Evolutionary conservation across 2,329 filamentous ascomycete species (phyloP).

Genomic region (Xylaria polymorpha): DNA sequence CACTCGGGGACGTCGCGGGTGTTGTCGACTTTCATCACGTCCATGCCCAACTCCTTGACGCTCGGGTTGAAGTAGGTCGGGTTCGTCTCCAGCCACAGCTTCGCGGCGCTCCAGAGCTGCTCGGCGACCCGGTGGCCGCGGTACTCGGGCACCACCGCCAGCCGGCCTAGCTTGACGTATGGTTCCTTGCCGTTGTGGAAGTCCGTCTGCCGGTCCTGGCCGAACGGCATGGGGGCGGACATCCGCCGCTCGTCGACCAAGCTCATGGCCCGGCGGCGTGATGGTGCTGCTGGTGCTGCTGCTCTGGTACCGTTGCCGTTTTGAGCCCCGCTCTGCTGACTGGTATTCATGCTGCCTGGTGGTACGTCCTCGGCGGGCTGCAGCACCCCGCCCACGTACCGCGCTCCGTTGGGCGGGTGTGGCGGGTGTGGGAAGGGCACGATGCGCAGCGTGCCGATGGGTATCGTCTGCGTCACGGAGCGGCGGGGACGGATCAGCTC

Average conservation of each 20-base stretch:
- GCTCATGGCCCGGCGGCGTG: slow-evolving; percentile 22
- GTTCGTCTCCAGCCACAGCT: slow-evolving; percentile 75
- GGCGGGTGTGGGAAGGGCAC: slow-evolving; percentile 82
- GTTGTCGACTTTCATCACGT: slow-evolving; percentile 55
- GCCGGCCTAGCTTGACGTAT: slow-evolving; percentile 83
- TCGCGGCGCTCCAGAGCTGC: slow-evolving; percentile 73
- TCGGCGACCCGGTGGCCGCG: slow-evolving; percentile 73
- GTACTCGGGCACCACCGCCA: slow-evolving; percentile 76
- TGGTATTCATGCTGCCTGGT: neutral
- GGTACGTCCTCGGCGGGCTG: slow-evolving; percentile 36
- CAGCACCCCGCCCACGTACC: slow-evolving; percentile 60
- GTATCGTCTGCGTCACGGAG: slow-evolving; percentile 59
- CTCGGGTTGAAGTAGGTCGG: slow-evolving; percentile 65
- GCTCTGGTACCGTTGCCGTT: neutral
- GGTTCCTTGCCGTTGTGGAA: slow-evolving; percentile 73
- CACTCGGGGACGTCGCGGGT: slow-evolving; percentile 66
- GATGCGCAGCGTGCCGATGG: slow-evolving; percentile 81
- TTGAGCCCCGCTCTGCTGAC: neutral
- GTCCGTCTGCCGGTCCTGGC: slow-evolving; percentile 60
- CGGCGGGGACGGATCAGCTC: slow-evolving; percentile 56
- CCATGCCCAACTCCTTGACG: slow-evolving; percentile 58
- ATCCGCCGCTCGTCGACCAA: slow-evolving; percentile 44
- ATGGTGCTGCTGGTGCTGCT: neutral
- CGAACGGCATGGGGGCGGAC: slow-evolving; percentile 39
- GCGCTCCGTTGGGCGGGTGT: slow-evolving; percentile 66